Evolutionary conservation across 2,329 filamentous ascomycete genomes (phyloP).

Genomic region (Pseudogymnoascus sp.): DNA sequence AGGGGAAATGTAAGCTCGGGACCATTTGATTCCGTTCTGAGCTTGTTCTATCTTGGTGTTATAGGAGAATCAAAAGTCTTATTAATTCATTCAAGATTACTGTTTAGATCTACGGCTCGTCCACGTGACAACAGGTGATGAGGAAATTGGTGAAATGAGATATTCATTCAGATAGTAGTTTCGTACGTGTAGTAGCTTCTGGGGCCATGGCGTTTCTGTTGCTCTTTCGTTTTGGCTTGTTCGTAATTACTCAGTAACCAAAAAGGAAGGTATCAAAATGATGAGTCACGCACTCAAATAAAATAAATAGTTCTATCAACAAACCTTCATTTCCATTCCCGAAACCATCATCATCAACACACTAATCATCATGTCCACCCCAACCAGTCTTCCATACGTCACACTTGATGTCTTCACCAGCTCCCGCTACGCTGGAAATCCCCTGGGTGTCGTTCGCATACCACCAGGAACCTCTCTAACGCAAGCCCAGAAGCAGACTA

Average conservation of each 20-base stretch:
- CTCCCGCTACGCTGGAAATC: conserved; percentile 48
- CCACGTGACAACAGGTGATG: neutral
- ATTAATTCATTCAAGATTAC: neutral
- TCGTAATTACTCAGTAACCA: neutral
- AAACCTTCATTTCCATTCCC: neutral
- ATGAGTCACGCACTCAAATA: neutral
- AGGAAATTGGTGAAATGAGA: neutral
- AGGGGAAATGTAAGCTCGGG: no score
- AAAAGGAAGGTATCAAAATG: neutral
- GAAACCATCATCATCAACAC: neutral
- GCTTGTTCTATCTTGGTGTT: no score
- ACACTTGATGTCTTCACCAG: conserved; percentile 53
- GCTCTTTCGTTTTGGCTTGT: no score
- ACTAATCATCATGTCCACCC: neutral
- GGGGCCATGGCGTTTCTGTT: no score
- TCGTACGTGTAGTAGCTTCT: no score
- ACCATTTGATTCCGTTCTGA: no score
- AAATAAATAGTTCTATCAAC: neutral
- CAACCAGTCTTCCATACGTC: conserved; percentile 19
- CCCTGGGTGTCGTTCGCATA: conserved; percentile 51
- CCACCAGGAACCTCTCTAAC: conserved; percentile 38
- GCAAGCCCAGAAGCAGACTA: conserved; percentile 47
- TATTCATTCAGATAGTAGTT: neutral
- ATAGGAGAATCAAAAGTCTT: neutral
- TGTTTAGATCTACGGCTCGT: neutral